Evolutionary conservation across 257 asterid species (phyloP).

Genomic region (Nicotiana knightiana): DNA sequence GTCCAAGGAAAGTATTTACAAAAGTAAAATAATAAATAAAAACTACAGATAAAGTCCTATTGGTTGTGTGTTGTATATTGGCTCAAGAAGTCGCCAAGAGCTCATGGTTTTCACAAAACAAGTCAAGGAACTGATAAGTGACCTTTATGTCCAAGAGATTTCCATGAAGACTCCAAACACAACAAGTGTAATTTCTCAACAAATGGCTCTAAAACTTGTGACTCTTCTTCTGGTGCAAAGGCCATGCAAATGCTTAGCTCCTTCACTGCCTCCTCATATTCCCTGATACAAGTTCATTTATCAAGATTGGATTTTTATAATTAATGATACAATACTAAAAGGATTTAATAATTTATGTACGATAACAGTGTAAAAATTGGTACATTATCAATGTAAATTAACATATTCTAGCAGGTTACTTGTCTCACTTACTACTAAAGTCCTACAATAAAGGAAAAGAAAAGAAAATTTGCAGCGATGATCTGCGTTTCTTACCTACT

Average conservation of each 20-base stretch:
- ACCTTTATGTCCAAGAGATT: slow-evolving; percentile 47
- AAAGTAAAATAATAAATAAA: background rate
- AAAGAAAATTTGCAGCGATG: background rate
- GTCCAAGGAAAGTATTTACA: background rate
- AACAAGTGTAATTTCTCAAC: slow-evolving; percentile 71
- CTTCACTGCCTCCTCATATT: slow-evolving; percentile 73
- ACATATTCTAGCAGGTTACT: no score
- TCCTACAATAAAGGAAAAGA: background rate
- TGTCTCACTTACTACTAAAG: background rate
- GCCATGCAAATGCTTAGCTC: slow-evolving; percentile 97
- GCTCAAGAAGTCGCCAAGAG: background rate
- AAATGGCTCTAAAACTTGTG: slow-evolving; percentile 56
- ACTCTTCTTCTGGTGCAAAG: slow-evolving; percentile 89
- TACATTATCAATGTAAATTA: background rate
- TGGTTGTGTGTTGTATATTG: background rate
- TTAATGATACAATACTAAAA: no score
- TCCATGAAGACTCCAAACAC: slow-evolving; percentile 60
- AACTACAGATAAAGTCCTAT: background rate
- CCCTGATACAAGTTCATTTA: slow-evolving; percentile 31
- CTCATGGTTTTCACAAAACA: background rate
- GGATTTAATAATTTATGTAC: no score
- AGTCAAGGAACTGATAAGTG: slow-evolving; percentile 41
- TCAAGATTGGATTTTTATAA: background rate
- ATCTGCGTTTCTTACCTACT: slow-evolving; percentile 36
- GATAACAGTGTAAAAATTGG: background rate